These are phyloP conservation scores for Vitis riparia DNA, from an alignment of 164 flowering plant genomes.

Conservation along the genomic window DNA sequence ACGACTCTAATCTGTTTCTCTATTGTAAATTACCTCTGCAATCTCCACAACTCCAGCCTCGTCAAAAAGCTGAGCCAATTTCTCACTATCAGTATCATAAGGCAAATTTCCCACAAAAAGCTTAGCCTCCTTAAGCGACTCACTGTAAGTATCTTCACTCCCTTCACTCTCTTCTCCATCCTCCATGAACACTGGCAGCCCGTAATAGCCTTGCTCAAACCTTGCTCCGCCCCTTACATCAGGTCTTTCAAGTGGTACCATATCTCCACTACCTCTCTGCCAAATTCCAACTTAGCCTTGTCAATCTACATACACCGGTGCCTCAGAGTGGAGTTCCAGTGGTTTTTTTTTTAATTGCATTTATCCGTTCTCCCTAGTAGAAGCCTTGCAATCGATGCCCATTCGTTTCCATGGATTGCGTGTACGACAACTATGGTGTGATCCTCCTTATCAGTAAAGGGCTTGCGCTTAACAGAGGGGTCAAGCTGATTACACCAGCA, in stretches of 20 bases:
- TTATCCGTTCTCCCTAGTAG: slow-evolving; percentile 86
- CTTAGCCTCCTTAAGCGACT: slow-evolving; percentile 56
- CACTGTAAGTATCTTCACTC: slow-evolving; percentile 19
- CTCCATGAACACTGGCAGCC: background rate
- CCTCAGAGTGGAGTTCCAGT: slow-evolving; percentile 91
- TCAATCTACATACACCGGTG: slow-evolving; percentile 48
- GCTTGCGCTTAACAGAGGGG: slow-evolving; percentile 63
- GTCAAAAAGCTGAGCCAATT: slow-evolving; percentile 46
- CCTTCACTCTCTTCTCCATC: slow-evolving; percentile 19
- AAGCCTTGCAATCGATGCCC: slow-evolving; percentile 85
- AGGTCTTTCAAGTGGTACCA: too few relatives aligned
- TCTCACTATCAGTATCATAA: slow-evolving; percentile 49
- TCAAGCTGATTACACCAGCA: slow-evolving; percentile 96
- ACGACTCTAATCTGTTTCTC: slow-evolving; percentile 61
- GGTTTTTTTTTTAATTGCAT: slow-evolving; percentile 77
- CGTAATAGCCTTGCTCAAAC: too few relatives aligned
- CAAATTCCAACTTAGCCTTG: slow-evolving; percentile 27
- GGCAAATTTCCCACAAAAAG: slow-evolving; percentile 58
- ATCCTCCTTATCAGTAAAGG: slow-evolving; percentile 75
- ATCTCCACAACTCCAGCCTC: slow-evolving; percentile 58
- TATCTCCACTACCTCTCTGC: slow-evolving; percentile 28
- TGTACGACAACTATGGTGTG: slow-evolving; percentile 66
- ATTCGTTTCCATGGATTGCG: slow-evolving; percentile 85
- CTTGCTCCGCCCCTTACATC: too few relatives aligned
- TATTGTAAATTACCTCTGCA: slow-evolving; percentile 63